These are phyloP conservation scores for Ophiostoma australiae DNA, from an alignment of 2,329 filamentous ascomycete species.

Conservation along the genomic window DNA sequence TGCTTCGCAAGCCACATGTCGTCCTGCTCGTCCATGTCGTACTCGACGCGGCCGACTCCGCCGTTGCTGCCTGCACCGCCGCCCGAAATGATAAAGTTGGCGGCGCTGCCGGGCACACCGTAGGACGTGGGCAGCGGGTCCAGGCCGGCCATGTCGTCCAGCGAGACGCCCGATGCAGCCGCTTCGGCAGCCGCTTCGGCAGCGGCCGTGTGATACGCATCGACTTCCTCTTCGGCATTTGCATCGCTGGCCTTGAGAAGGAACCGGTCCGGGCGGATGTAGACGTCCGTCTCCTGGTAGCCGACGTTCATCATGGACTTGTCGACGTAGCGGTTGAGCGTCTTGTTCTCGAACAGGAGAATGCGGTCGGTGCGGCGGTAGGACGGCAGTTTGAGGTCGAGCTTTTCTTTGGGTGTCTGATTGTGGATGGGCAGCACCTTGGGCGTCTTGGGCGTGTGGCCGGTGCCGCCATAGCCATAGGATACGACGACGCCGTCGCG, in stretches of 20 bases:
- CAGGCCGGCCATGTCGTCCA: not conserved
- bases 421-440: constrained; percentile 72
- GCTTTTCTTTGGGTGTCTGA: constrained; percentile 72
- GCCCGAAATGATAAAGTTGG: constrained; percentile 9
- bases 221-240: constrained; percentile 55
- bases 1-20: constrained; percentile 89
- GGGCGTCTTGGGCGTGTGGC: constrained; percentile 49
- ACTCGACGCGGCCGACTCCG: constrained; percentile 79
- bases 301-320: constrained; percentile 94
- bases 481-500: constrained; percentile 50
- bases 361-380: constrained; percentile 77
- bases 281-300: constrained; percentile 92
- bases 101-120: constrained; percentile 46
- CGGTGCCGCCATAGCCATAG: constrained; percentile 41
- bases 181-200: constrained; percentile 49
- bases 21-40: constrained; percentile 99
- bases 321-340: constrained; percentile 85
- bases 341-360: constrained; percentile 75
- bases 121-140: not conserved
- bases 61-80: constrained; percentile 31
- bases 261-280: constrained; percentile 68
- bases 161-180: not conserved
- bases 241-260: constrained; percentile 61
- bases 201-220: constrained; percentile 40
- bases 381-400: constrained; percentile 71